These are phyloP conservation scores for Boletus subparvulus DNA, from an alignment of 768 basidiomycete genomes.

Conservation along the genomic window DNA sequence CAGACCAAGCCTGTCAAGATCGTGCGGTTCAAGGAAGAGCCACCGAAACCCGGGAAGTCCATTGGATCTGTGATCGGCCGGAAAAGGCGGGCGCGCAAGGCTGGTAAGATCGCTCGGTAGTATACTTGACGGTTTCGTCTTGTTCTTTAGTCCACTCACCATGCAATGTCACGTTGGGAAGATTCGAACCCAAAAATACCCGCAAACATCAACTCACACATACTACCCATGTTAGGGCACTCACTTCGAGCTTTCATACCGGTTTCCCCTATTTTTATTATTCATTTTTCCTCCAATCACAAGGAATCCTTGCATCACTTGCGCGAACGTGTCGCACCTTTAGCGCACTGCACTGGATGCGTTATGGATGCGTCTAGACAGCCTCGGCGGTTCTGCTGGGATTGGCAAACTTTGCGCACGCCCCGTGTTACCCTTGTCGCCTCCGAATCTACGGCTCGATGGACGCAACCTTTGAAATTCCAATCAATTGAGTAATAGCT, in stretches of 20 bases:
- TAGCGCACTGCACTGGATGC: too few species aligned
- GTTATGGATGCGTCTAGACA: too few species aligned
- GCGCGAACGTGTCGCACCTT: too few species aligned
- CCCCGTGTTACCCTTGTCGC: too few species aligned
- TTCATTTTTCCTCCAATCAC: too few species aligned
- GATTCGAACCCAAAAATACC: background rate
- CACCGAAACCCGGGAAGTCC: constrained; percentile 36
- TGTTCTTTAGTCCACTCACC: background rate
- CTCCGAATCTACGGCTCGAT: too few species aligned
- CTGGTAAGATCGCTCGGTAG: constrained; percentile 21
- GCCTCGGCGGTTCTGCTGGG: too few species aligned
- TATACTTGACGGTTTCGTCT: background rate
- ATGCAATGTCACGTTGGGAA: background rate
- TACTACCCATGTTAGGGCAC: background rate
- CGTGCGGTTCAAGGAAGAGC: constrained; percentile 16
- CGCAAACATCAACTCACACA: background rate
- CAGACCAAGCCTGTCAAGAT: constrained; percentile 26
- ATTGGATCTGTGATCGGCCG: constrained; percentile 76
- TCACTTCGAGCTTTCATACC: background rate
- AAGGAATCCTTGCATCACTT: too few species aligned
- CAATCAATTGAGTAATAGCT: too few species aligned
- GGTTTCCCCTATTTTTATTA: too few species aligned
- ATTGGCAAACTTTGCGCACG: too few species aligned
- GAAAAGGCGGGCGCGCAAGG: constrained; percentile 71
- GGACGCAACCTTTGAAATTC: too few species aligned